phyloP scores from a whole-genome alignment of 1,139 yeast species.

The Suhomyces bribrorum region DNA sequence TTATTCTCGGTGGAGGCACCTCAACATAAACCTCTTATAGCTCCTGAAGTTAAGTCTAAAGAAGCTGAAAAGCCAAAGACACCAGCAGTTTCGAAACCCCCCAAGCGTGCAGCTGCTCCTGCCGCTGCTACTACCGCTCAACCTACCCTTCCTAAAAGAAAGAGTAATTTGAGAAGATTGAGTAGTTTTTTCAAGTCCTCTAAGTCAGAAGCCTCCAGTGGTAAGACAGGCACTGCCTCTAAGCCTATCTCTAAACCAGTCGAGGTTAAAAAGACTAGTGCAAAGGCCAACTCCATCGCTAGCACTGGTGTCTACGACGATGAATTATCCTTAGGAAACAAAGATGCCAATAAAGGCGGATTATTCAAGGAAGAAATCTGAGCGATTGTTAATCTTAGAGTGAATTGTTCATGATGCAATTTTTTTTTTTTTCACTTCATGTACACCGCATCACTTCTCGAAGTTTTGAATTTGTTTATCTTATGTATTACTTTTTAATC shows the following conservation, averaged over 20 bases:
- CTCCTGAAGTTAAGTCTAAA: constrained; percentile 17
- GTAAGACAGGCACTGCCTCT: constrained; percentile 1
- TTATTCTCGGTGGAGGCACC: constrained; percentile 33
- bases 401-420: constrained; percentile 3
- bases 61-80: constrained; percentile 4
- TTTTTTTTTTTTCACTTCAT: constrained; percentile 1
- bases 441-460: not conserved
- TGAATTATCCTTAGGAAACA: constrained; percentile 30
- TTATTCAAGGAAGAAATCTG: constrained; percentile 48
- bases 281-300: constrained; percentile 9
- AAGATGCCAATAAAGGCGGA: constrained; percentile 34
- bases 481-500: constrained; percentile 12
- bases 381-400: constrained; percentile 2
- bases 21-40: constrained; percentile 21
- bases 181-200: constrained; percentile 16
- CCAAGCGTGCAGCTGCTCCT: constrained; percentile 9
- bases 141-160: constrained; percentile 12
- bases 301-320: constrained; percentile 24
- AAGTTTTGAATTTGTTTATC: constrained; percentile 8
- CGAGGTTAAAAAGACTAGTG: constrained; percentile 2
- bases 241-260: constrained; percentile 5
- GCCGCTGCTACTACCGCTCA: constrained; percentile 8
- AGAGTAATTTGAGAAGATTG: constrained; percentile 15
- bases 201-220: constrained; percentile 10
- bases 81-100: not conserved